A percentile compares a stretch with the other conserved stretches of the same genome.
phyloP scores from a whole-genome alignment of 768 basidiomycete species.

The Amanita muscaria region DNA sequence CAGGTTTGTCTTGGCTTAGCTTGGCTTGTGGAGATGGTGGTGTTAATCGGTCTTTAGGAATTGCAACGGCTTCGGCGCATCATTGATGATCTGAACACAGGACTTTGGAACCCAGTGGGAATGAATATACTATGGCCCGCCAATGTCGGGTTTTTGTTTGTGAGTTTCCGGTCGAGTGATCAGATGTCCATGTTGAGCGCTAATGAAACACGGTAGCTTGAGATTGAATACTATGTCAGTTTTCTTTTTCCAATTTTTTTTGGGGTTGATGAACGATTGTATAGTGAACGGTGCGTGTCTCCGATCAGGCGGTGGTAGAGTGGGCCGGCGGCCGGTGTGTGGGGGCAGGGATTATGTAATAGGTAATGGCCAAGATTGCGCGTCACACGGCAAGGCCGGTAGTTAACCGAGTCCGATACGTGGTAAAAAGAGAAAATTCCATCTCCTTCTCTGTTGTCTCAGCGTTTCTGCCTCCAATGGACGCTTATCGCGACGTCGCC shows the following conservation, averaged over 20 bases:
- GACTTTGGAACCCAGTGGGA: constrained; percentile 77
- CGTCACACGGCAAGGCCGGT: constrained; percentile 2
- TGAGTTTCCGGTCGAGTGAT: too few species aligned
- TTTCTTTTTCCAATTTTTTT: too few species aligned
- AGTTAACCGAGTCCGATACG: constrained; percentile 5
- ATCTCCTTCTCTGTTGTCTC: constrained; percentile 1
- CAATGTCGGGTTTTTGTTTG: constrained; percentile 83
- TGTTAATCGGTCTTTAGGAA: constrained; percentile 41
- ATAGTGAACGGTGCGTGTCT: neutral
- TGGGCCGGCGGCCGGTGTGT: too few species aligned
- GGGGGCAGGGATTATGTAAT: too few species aligned
- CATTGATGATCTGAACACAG: constrained; percentile 61
- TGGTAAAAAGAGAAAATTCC: neutral
- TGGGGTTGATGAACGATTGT: too few species aligned
- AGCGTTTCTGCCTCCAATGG: constrained; percentile 31
- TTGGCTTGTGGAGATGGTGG: neutral
- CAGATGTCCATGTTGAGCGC: neutral
- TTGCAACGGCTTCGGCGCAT: constrained; percentile 56
- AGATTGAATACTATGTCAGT: constrained; percentile 91
- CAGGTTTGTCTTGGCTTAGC: constrained; percentile 39
- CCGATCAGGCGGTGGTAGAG: constrained; percentile 1
- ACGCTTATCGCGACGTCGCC: constrained; percentile 35
- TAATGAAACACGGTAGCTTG: constrained; percentile 45
- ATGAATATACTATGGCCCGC: constrained; percentile 83
- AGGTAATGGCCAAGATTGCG: too few species aligned